Conservation (phyloP, 345 rosid species). For the Psidium guajava region DNA sequence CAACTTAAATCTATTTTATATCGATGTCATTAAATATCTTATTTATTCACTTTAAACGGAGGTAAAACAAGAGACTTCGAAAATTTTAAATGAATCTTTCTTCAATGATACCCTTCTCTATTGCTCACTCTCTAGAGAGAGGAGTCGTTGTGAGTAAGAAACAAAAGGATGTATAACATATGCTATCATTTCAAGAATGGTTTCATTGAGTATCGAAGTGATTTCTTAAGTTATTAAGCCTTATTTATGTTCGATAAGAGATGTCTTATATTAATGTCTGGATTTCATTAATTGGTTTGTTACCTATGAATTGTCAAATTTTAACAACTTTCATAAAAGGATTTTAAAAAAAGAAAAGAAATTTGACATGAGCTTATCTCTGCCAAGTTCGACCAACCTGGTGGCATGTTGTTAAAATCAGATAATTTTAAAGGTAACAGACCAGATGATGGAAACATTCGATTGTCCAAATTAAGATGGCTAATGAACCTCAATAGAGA, state of each 20-base stretch:
- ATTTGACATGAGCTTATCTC: too few relatives aligned
- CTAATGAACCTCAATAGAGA: not conserved
- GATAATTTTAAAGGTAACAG: not conserved
- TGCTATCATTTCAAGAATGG: not conserved
- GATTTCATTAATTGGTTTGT: too few relatives aligned
- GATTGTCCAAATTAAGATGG: not conserved
- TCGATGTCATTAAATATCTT: not conserved
- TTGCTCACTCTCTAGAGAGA: too few relatives aligned
- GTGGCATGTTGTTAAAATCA: not conserved
- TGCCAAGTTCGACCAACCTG: too few relatives aligned
- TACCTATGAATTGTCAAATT: too few relatives aligned
- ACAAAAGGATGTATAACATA: too few relatives aligned
- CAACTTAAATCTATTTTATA: not conserved
- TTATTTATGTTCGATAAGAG: not conserved
- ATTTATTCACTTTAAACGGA: not conserved
- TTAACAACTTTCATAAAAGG: too few relatives aligned
- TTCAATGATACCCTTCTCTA: not conserved
- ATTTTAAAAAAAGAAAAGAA: too few relatives aligned
- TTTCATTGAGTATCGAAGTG: not conserved
- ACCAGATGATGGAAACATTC: not conserved
- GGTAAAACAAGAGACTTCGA: not conserved
- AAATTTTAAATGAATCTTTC: not conserved
- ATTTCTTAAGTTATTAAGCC: not conserved
- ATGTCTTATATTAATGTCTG: not conserved
- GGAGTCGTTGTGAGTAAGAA: too few relatives aligned